A percentile compares a stretch with the other conserved stretches of the same genome.
Conservation (phyloP, 768 basidiomycete genomes). For the Thelephora aurantiotincta region DNA sequence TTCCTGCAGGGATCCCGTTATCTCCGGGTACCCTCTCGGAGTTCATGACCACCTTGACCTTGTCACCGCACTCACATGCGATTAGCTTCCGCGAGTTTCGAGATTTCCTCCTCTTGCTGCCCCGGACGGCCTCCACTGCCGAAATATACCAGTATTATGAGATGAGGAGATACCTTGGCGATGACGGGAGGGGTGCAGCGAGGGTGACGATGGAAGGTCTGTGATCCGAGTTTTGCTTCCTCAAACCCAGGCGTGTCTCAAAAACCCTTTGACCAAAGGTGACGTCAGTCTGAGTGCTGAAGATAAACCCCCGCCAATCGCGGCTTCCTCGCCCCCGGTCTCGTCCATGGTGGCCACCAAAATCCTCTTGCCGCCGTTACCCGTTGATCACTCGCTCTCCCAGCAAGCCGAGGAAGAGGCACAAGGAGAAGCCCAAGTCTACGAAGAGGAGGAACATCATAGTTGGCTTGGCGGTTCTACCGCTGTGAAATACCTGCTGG, state of each 20-base stretch:
- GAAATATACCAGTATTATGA: constrained; percentile 85
- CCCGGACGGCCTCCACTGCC: constrained; percentile 61
- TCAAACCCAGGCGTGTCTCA: not conserved
- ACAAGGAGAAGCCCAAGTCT: constrained; percentile 20
- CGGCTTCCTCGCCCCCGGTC: constrained; percentile 4
- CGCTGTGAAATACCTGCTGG: constrained; percentile 80
- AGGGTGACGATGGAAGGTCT: constrained; percentile 85
- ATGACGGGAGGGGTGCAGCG: constrained; percentile 66
- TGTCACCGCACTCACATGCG: constrained; percentile 50
- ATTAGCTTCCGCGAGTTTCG: constrained; percentile 80
- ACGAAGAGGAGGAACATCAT: constrained; percentile 40
- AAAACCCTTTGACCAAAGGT: constrained; percentile 26
- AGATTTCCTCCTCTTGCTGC: constrained; percentile 78
- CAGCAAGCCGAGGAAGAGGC: constrained; percentile 14
- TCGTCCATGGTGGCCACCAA: constrained; percentile 5
- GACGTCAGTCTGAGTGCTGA: constrained; percentile 71
- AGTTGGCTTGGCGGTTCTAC: constrained; percentile 52
- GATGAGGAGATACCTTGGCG: constrained; percentile 48
- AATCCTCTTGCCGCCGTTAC: constrained; percentile 7
- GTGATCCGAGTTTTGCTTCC: constrained; percentile 3
- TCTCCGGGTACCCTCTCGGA: constrained; percentile 59
- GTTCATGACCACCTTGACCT: constrained; percentile 67
- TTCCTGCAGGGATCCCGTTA: constrained; percentile 49
- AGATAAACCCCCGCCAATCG: constrained; percentile 35
- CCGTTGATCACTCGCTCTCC: constrained; percentile 12